These are phyloP conservation scores for Bryoglossum gracile DNA, from an alignment of 495 filamentous ascomycete species.

Conservation along the genomic window DNA sequence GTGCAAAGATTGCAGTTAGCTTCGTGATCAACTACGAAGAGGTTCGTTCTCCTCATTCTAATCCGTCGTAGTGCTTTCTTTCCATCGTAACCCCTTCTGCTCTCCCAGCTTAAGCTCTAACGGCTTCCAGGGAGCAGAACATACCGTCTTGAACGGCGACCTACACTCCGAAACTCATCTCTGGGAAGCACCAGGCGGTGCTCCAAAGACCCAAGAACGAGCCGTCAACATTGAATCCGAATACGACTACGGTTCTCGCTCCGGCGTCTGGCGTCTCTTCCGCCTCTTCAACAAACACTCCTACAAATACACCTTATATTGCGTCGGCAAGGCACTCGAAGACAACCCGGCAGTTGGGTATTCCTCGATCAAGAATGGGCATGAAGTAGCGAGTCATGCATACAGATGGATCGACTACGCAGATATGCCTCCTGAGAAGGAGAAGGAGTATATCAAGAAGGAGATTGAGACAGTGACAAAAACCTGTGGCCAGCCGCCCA, in stretches of 20 bases:
- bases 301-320: conserved; percentile 34
- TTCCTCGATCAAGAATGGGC: conserved; percentile 29
- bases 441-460: conserved; percentile 35
- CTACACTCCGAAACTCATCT: conserved; percentile 27
- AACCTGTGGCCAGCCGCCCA: conserved; percentile 29
- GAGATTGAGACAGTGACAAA: conserved; percentile 29
- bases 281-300: conserved; percentile 32
- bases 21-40: conserved; percentile 40
- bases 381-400: conserved; percentile 34
- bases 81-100: neutral
- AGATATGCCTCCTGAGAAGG: conserved; percentile 28
- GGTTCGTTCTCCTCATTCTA: conserved; percentile 4
- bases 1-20: conserved; percentile 35
- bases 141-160: conserved; percentile 30
- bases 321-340: conserved; percentile 32
- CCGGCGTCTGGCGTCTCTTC: conserved; percentile 34
- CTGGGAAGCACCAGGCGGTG: conserved; percentile 29
- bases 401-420: conserved; percentile 35
- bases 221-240: conserved; percentile 31
- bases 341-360: conserved; percentile 30
- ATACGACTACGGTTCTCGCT: conserved; percentile 35
- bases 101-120: neutral
- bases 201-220: conserved; percentile 28
- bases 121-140: conserved; percentile 26
- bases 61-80: neutral